phyloP scores from a whole-genome alignment of 2,329 filamentous ascomycete genomes.

The Calonectria ilicicola region DNA sequence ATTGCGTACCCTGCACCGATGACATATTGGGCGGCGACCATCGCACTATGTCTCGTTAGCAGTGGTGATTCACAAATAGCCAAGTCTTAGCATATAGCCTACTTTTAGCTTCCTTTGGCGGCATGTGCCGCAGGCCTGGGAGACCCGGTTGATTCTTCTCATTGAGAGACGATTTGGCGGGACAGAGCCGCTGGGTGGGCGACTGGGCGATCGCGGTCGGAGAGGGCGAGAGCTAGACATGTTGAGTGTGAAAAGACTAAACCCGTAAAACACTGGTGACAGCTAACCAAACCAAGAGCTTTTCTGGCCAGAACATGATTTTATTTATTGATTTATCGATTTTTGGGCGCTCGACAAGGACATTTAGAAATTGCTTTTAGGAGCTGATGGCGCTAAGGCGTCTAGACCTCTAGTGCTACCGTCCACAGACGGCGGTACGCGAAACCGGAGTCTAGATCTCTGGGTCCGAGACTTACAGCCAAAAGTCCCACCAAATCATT shows the following conservation, averaged over 20 bases:
- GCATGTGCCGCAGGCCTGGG: not conserved
- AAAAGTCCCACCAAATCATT: not conserved
- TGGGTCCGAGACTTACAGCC: not conserved
- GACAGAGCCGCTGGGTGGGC: not conserved
- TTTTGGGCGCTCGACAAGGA: not conserved
- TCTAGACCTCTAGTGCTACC: not conserved
- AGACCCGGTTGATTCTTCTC: not conserved
- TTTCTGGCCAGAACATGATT: not conserved
- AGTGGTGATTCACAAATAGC: too few relatives aligned
- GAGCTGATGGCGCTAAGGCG: not conserved
- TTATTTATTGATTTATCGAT: not conserved
- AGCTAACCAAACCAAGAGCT: not conserved
- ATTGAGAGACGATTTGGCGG: not conserved
- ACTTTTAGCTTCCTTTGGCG: not conserved
- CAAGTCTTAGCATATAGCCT: not conserved
- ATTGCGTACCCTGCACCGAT: not conserved
- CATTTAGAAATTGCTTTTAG: not conserved
- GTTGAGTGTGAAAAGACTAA: not conserved
- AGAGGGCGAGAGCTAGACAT: conserved; percentile 6
- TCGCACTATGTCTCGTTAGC: not conserved
- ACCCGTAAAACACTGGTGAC: not conserved
- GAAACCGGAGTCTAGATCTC: not conserved
- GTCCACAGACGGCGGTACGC: not conserved
- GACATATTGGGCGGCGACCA: not conserved
- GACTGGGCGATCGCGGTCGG: not conserved